These are phyloP conservation scores for Cenchrus fungigraminus DNA, from an alignment of 176 grass and related monocot genomes.

Conservation along the genomic window DNA sequence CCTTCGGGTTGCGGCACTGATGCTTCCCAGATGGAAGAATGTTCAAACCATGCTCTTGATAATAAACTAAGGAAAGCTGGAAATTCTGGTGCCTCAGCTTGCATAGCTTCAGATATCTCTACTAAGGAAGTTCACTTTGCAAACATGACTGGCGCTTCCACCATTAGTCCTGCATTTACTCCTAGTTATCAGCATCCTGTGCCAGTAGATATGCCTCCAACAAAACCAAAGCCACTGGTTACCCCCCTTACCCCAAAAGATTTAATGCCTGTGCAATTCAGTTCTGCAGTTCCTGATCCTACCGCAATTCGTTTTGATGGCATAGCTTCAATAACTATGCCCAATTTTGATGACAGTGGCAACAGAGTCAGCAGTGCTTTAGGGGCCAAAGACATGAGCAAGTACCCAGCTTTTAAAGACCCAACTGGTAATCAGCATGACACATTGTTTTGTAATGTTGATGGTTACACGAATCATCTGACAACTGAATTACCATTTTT, in stretches of 20 bases:
- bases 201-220: constrained; percentile 27
- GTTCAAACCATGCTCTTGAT: constrained; percentile 33
- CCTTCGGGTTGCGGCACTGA: background rate
- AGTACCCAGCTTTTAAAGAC: constrained; percentile 50
- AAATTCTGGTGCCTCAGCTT: constrained; percentile 18
- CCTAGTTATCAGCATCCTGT: constrained; percentile 38
- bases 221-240: constrained; percentile 42
- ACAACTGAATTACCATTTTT: constrained; percentile 31
- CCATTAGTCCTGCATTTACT: constrained; percentile 25
- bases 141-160: constrained; percentile 34
- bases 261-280: constrained; percentile 69
- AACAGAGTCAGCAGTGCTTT: constrained; percentile 35
- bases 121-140: constrained; percentile 28
- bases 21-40: constrained; percentile 34
- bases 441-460: constrained; percentile 36
- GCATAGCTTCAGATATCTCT: constrained; percentile 30
- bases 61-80: constrained; percentile 15
- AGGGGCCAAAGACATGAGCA: constrained; percentile 46
- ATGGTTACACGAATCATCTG: constrained; percentile 50
- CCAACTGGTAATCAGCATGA: constrained; percentile 44
- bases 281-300: constrained; percentile 57
- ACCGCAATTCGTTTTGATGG: constrained; percentile 63
- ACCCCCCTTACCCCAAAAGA: constrained; percentile 59
- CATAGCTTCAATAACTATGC: constrained; percentile 52
- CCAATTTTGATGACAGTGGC: constrained; percentile 54